Base-by-base conservation (phyloP, 768 basidiomycete species). In the Termitomyces sp. region DNA sequence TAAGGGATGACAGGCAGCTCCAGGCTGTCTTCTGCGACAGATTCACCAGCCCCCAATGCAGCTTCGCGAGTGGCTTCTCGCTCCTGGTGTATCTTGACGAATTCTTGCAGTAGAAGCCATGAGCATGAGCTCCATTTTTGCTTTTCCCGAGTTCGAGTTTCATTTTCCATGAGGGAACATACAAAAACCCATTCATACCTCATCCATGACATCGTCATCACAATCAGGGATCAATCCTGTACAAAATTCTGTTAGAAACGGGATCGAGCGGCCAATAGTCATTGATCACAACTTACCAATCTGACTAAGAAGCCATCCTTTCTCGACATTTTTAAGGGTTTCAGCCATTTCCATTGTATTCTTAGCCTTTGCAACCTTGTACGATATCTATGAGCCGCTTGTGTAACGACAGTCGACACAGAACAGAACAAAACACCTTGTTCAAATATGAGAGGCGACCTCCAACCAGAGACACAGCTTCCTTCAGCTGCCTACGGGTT, bases 151-250 rank as follows among this genome's bases (percentile, higher is more conserved):
- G 35, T 17, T 14, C 12, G 3, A 23, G 15, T 30, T 3, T 11
- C 5, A 43, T 43, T 9, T 38, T 23, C 23, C 1, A 26, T 33
- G 10, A 45, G 55, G n/a, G 5, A 11, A 60, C 50, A n/a, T 7
- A 26, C 3, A 11, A 41, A 40, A 43, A 35, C 46, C 67, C 74
- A 35, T 47, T 67, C 74, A 60, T 62, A 89, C 89, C 77, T 93
- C 93, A 69, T 94, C 92, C 91, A 90, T 91, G 56, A 90, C 84
- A 64, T 90, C 87, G 70, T 91, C 89, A 67, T 93, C 91, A 64
- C 83, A 86, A 65, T 91, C 91, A 8, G 82, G 80, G 56, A 94
- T 93, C 48, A 92, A 74, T 3, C 76, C 79, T 81, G 43, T 5
- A 43, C 30, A 47, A 12, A 47, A 17, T 37, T 17, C 26, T 44